phyloP scores from a whole-genome alignment of 768 basidiomycete species.

The Paxillus rubicundulus region DNA sequence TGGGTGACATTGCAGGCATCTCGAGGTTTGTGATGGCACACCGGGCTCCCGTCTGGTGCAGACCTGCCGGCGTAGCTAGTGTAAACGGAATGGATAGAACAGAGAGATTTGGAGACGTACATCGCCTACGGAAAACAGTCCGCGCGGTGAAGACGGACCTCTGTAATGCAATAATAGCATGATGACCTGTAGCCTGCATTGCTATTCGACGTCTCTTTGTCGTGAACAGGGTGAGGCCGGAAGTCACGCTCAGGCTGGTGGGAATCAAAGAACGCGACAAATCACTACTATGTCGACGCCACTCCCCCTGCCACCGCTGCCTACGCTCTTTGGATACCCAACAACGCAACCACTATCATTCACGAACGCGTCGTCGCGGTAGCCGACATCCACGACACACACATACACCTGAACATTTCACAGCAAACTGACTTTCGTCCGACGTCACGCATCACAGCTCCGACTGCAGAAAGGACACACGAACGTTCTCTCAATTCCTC shows the following conservation, averaged over 20 bases:
- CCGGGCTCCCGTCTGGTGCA: conserved; percentile 52
- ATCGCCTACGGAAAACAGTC: conserved; percentile 20
- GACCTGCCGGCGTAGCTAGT: conserved; percentile 13
- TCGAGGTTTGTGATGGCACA: conserved; percentile 69
- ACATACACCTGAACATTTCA: neutral
- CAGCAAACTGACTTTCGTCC: neutral
- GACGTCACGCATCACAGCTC: neutral
- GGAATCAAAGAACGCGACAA: too few species aligned
- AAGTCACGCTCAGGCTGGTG: too few species aligned
- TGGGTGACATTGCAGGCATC: conserved; percentile 98
- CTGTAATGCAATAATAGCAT: conserved; percentile 19
- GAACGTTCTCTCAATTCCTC: conserved; percentile 2
- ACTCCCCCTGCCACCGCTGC: too few species aligned
- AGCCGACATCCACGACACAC: neutral
- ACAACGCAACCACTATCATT: neutral
- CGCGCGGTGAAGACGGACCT: conserved; percentile 10
- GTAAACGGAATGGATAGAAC: neutral
- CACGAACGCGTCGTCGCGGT: conserved; percentile 8
- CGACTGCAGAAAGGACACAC: conserved; percentile 2
- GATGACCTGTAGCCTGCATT: conserved; percentile 6
- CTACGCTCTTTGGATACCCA: neutral
- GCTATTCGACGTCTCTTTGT: neutral
- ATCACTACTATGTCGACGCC: too few species aligned
- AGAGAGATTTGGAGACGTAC: conserved; percentile 10
- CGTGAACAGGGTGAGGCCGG: neutral